Evolutionary conservation across 164 flowering plant species (phyloP).

Genomic region (Dillenia turbinata): DNA sequence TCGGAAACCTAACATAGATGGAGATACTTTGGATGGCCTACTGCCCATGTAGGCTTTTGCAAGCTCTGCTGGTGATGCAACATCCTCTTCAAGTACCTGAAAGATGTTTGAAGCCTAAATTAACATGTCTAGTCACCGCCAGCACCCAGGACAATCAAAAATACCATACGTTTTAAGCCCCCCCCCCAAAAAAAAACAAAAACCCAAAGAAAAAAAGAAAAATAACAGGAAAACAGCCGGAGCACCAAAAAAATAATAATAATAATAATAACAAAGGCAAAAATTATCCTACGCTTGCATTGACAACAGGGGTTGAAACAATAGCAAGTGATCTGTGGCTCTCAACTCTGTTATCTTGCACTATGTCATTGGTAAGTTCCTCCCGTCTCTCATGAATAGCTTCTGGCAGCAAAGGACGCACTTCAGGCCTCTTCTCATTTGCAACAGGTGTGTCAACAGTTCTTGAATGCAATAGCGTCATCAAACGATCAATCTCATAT

Average conservation of each 20-base stretch:
- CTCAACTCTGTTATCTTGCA: slow-evolving; percentile 25
- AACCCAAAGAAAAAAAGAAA: neutral
- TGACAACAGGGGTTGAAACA: slow-evolving; percentile 26
- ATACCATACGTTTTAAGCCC: no score
- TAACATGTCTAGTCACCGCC: no score
- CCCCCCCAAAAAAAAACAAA: slow-evolving; percentile 3
- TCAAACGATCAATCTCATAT: slow-evolving; percentile 71
- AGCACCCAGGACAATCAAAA: no score
- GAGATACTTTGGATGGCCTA: slow-evolving; percentile 57
- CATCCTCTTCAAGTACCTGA: slow-evolving; percentile 57
- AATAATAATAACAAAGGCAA: slow-evolving; percentile 1
- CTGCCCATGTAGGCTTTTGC: slow-evolving; percentile 94
- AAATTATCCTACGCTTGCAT: slow-evolving; percentile 33
- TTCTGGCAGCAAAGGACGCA: slow-evolving; percentile 14
- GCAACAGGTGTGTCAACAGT: slow-evolving; percentile 31
- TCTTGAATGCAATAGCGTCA: slow-evolving; percentile 61
- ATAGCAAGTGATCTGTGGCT: slow-evolving; percentile 11
- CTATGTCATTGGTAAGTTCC: slow-evolving; percentile 10
- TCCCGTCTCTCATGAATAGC: slow-evolving; percentile 16
- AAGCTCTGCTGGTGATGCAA: slow-evolving; percentile 77
- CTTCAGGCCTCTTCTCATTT: slow-evolving; percentile 28
- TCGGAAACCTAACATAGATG: slow-evolving; percentile 40
- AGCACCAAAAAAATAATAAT: neutral
- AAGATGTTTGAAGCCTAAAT: slow-evolving; percentile 1
- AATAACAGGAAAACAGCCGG: neutral